Evolutionary conservation across 1,284 basidiomycete species (phyloP), one percentile per base, ranked within the genome.

Genomic region (Sphaerobolus stellatus): DNA sequence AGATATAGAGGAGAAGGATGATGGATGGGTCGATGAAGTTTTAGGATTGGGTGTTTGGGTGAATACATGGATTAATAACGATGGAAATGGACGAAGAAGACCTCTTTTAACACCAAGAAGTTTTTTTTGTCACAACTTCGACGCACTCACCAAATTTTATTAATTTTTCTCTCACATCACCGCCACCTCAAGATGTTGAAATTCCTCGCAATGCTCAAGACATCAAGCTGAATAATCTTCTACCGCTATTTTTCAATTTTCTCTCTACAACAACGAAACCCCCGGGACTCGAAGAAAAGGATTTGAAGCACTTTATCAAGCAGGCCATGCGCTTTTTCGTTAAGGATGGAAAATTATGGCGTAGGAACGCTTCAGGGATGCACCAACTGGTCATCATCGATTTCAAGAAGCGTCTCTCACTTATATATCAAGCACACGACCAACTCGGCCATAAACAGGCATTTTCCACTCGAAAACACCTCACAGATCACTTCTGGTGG

Each of bases 401-500:
- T 18, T 20, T 9, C 9, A n/a, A 41, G 6, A 6, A 41, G 6
- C 6, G 40, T n/a, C 18, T 20, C 9, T 9, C 6, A 41, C 7
- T 41, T 7, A n/a, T 41, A 6, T 20, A 41, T 9, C 18, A 20
- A 24, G 40, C 47, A 14, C 54, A 56, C 27, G 54, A 50, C 38
- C 20, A 29, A 7, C 24, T 50, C 6, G 48, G 54, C 5, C 54
- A 56, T 30, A 47, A 52, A 45, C 38, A 41, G 24, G 40, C n/a
- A 4, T 52, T 36, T 13, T 8, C 55, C 3, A 53, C 44, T 2
- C 13, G 34, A 8, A 11, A 18, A 20, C 24, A 7, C 16, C 27
- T 52, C 14, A 18, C 30, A 5, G 31, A 52, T 13, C 40, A 50
- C 3, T 52, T 53, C 27, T 56, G 50, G 30, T 56, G 55, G 55